Base-by-base conservation (phyloP, 805 yeast species). In the Nakazawaea ernobii region DNA sequence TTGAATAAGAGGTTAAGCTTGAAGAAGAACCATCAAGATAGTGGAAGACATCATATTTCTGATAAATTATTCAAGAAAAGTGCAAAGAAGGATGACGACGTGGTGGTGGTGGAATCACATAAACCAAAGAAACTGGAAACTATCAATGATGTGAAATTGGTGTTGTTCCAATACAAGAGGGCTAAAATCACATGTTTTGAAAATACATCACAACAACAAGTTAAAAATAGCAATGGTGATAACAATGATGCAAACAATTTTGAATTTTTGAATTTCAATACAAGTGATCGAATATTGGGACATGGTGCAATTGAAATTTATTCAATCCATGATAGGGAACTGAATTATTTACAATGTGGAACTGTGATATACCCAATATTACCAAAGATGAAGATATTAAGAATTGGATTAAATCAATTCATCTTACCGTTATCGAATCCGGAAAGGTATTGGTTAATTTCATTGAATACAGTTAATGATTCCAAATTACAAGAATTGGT, bases 311-410 rank as follows among this genome's bases (percentile, higher is more conserved):
- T 83, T 45, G 79, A 80, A 54, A 66, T 83, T 1, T 83, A 79
- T 53, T 81, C 79, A 58, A 65, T 82, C 27, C 79, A 77, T 53
- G 74, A 53, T 36, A 55, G 74, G 15, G 72, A 68, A 49, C 82
- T 80, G 8, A 75, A 82, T 1, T 84, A 82, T 58, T 58, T 84
- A 36, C 75, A 80, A 10, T 84, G 89, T 63, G 90, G 86, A 0
- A 69, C 79, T 5, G 77, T 87, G 35, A 76, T 86, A 1, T 86
- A 86, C 58, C 95, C 96, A 4, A 74, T 87, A 11, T 65, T 87
- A 45, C 87, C 89, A 3, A 77, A 73, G 51, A 61, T 83, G 46
- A 76, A 79, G 54, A 69, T 87, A 2, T 61, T 84, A 50, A 67
- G 86, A 54, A 70, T 74, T 9, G 65, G 67, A 20, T 52, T 49